These are phyloP conservation scores for Camelina laxa DNA, from an alignment of 345 rosid genomes.

Conservation along the genomic window DNA sequence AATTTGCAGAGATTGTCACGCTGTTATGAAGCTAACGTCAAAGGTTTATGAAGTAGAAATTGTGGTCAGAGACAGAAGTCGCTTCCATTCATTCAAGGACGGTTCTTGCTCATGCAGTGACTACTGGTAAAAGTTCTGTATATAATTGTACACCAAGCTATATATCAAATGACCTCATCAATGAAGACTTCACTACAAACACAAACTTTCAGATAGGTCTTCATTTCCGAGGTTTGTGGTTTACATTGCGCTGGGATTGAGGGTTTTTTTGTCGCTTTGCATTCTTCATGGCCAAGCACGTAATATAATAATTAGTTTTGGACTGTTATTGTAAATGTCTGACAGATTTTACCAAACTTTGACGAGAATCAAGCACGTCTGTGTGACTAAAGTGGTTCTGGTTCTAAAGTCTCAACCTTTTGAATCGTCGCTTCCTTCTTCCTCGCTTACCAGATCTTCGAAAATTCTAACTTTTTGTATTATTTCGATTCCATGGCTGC, in stretches of 20 bases:
- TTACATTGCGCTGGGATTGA: not conserved
- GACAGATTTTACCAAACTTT: conserved; percentile 27
- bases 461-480: conserved; percentile 9
- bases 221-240: conserved; percentile 35
- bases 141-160: not conserved
- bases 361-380: conserved; percentile 32
- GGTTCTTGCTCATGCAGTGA: conserved; percentile 69
- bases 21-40: conserved; percentile 59
- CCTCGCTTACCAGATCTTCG: conserved; percentile 35
- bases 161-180: not conserved
- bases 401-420: conserved; percentile 38
- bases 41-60: conserved; percentile 56
- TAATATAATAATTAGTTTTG: not conserved
- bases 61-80: conserved; percentile 69
- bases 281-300: not conserved
- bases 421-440: conserved; percentile 29
- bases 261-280: not conserved
- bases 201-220: conserved; percentile 9
- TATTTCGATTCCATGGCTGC: conserved; percentile 46
- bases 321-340: conserved; percentile 22
- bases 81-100: conserved; percentile 56
- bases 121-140: conserved; percentile 52
- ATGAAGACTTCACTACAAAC: conserved; percentile 11
- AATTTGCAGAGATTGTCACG: conserved; percentile 65
- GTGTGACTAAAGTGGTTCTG: conserved; percentile 42